Base-by-base conservation (phyloP, 2,329 filamentous ascomycete species). In the Torrubiella hemipterigena region DNA sequence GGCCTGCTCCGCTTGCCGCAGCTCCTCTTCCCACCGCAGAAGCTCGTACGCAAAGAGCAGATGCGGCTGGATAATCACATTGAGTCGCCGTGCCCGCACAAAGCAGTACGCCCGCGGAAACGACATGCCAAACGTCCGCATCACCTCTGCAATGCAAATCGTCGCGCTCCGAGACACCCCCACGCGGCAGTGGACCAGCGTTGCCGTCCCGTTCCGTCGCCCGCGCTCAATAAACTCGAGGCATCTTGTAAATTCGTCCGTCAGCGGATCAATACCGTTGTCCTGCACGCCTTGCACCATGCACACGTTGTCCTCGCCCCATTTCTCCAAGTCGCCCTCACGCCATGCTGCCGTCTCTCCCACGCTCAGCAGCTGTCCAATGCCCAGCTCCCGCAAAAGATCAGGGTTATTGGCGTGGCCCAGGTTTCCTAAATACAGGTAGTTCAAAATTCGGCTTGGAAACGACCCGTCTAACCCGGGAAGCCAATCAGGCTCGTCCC, bases 91-190 rank as follows among this genome's bases (percentile, higher is more conserved):
- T 14, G 91, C 91, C 19, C 91, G 78, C 22, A 98, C 91, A 54
- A 89, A 96, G 54, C 91, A 96, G 56, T 98, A 98, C 36, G 91
- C 91, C 33, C 83, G 73, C 10, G 91, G 86, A 45, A 96, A 89
- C 1, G 85, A 91, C 41, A 95, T 60, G 15, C 74, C 67, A 44
- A 85, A 57, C 17, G 79, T 67, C 21, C 79, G 77, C 91, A 98
- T 98, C 21, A 96, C 85, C 55, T 96, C 87, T n/a, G 91, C 91
- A 47, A 98, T 98, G 52, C 91, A 96, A 38, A 98, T 95, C 2
- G 89, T 98, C 10, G 91, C 91, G 39, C 85, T 94, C 31, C 91
- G 75, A 30, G 87, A 95, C 33, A 98, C 91, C 29, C 91, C 91
- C 7, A 98, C 91, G 13, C 91, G 80, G 52, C 91, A 98, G 53